These are phyloP conservation scores for Ruellia speciosa DNA, from an alignment of 305 asterid species.

Conservation along the genomic window DNA sequence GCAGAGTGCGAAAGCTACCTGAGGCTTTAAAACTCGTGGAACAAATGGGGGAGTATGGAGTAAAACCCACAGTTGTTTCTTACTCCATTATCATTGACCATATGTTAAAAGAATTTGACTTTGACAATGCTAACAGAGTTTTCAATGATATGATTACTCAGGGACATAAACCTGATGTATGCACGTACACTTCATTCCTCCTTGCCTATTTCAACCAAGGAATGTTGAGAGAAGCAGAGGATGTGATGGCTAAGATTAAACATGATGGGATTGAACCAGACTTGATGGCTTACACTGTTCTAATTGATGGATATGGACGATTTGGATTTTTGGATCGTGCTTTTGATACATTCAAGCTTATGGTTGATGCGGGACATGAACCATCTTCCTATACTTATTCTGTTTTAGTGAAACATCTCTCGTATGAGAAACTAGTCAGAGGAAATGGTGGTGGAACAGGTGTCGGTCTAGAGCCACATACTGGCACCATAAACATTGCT, in stretches of 20 bases:
- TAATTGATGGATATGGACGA: slow-evolving; percentile 78
- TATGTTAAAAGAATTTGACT: slow-evolving; percentile 53
- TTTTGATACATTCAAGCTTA: slow-evolving; percentile 44
- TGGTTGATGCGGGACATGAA: slow-evolving; percentile 51
- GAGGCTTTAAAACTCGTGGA: slow-evolving; percentile 47
- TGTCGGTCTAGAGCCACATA: slow-evolving; percentile 14
- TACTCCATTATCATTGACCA: slow-evolving; percentile 62
- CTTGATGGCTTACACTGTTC: slow-evolving; percentile 54
- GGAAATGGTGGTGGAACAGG: slow-evolving; percentile 15
- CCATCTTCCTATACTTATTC: slow-evolving; percentile 66
- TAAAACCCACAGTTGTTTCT: slow-evolving; percentile 47
- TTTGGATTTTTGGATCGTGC: slow-evolving; percentile 42
- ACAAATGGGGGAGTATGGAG: slow-evolving; percentile 48
- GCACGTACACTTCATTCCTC: slow-evolving; percentile 66
- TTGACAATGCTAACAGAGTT: slow-evolving; percentile 45
- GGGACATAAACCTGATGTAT: slow-evolving; percentile 65
- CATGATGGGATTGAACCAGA: slow-evolving; percentile 51
- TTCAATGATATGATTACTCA: slow-evolving; percentile 38
- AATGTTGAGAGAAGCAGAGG: slow-evolving; percentile 69
- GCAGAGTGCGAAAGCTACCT: slow-evolving; percentile 43
- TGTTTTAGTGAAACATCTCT: slow-evolving; percentile 62
- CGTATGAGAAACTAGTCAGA: slow-evolving; percentile 26
- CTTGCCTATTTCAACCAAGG: slow-evolving; percentile 74
- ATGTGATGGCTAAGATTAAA: slow-evolving; percentile 47
- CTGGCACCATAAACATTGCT: slow-evolving; percentile 34